phyloP scores from a whole-genome alignment of 2,329 filamentous ascomycete species.

The Trichoderma atroviride region DNA sequence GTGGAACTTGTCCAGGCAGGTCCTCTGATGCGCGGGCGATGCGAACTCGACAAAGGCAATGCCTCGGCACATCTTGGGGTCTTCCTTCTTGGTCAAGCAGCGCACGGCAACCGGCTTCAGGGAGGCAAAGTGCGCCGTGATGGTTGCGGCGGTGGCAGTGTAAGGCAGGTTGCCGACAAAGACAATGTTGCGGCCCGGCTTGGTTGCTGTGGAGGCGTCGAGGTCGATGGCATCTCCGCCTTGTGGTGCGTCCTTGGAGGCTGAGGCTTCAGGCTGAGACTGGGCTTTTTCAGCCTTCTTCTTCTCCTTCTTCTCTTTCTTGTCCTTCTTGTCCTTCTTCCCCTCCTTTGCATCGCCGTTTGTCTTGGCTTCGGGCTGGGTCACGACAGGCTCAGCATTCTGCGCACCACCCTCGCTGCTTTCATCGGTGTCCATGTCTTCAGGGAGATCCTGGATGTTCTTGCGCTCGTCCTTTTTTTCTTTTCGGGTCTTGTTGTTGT shows the following conservation, averaged over 20 bases:
- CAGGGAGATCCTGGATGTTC: conserved; percentile 43
- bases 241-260: not conserved
- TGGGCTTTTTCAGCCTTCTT: conserved; percentile 32
- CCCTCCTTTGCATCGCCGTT: conserved; percentile 37
- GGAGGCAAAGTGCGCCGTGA: conserved; percentile 76
- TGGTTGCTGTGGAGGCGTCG: conserved; percentile 27
- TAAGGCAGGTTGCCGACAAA: conserved; percentile 79
- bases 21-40: conserved; percentile 86
- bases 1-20: conserved; percentile 87
- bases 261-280: not conserved
- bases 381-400: conserved; percentile 41
- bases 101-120: conserved; percentile 59
- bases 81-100: conserved; percentile 68
- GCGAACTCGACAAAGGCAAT: conserved; percentile 90
- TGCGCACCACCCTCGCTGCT: conserved; percentile 36
- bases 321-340: conserved; percentile 33
- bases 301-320: conserved; percentile 32
- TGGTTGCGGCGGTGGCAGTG: conserved; percentile 69
- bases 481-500: conserved; percentile 44
- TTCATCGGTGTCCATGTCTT: conserved; percentile 37
- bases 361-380: conserved; percentile 36
- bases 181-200: conserved; percentile 40
- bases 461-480: conserved; percentile 48
- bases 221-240: conserved; percentile 40
- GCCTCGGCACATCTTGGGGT: conserved; percentile 66